Conservation (phyloP, 2,329 filamentous ascomycete genomes). For the Cytospora schulzeri region DNA sequence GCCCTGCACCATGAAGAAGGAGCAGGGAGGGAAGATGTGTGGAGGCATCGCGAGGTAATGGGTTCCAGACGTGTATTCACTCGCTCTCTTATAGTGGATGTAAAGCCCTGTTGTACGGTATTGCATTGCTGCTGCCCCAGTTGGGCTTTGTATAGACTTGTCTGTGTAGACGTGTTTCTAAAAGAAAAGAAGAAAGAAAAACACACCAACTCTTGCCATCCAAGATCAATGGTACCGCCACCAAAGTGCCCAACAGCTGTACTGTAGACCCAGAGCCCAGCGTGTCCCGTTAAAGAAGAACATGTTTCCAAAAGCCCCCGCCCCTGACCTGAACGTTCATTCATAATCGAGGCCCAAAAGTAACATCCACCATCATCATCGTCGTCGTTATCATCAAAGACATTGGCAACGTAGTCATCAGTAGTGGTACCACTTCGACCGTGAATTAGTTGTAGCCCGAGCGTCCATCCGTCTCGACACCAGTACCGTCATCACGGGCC, state of each 20-base stretch:
- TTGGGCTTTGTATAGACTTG: background rate
- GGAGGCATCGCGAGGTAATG: too few species aligned
- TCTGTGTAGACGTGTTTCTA: background rate
- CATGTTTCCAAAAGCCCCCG: too few species aligned
- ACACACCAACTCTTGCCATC: too few species aligned
- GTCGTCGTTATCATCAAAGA: background rate
- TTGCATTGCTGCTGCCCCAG: background rate
- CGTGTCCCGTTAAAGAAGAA: background rate
- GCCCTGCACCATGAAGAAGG: too few species aligned
- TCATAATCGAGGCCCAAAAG: too few species aligned
- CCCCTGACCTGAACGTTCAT: too few species aligned
- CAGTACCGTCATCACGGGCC: too few species aligned
- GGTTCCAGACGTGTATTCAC: background rate
- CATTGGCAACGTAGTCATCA: background rate
- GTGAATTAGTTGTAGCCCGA: constrained; percentile 1
- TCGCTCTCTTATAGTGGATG: background rate
- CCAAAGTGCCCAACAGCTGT: background rate
- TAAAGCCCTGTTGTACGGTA: background rate
- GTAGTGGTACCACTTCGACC: too few species aligned
- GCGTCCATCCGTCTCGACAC: too few species aligned
- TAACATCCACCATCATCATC: too few species aligned
- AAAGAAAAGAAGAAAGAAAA: too few species aligned
- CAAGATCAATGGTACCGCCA: background rate
- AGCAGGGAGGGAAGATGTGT: too few species aligned
- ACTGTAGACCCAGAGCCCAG: background rate